A percentile compares a stretch with the other conserved stretches of the same genome.
phyloP scores from a whole-genome alignment of 768 basidiomycete species.

The Boletus vinaceobasis region DNA sequence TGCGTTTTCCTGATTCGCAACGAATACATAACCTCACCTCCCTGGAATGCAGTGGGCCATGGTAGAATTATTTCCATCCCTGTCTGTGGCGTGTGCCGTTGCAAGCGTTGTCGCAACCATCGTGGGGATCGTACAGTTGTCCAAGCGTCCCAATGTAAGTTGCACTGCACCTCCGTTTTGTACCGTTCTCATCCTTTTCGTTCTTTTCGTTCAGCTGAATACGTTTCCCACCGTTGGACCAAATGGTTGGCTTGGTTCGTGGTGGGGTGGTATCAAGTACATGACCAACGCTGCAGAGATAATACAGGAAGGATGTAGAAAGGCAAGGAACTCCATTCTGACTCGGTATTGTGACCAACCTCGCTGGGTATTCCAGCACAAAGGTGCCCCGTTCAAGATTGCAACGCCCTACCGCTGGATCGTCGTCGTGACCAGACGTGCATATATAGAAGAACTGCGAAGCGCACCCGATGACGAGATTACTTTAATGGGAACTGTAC shows the following conservation, averaged over 20 bases:
- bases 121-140: background rate
- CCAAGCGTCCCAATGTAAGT: background rate
- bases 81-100: background rate
- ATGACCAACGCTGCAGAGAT: constrained; percentile 16
- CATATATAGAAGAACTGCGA: constrained; percentile 38
- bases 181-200: background rate
- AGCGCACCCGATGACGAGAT: constrained; percentile 38
- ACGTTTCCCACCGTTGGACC: constrained; percentile 21
- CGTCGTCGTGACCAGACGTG: constrained; percentile 32
- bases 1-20: no score
- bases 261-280: constrained; percentile 11
- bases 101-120: background rate
- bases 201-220: constrained; percentile 15
- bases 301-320: constrained; percentile 30
- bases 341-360: background rate
- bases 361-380: constrained; percentile 16
- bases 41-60: background rate
- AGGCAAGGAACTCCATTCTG: constrained; percentile 15
- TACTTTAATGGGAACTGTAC: constrained; percentile 29
- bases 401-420: constrained; percentile 33
- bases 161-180: background rate
- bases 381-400: constrained; percentile 29
- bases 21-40: background rate
- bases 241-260: no score
- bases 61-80: background rate